phyloP scores from a whole-genome alignment of 169 alveolate species.

The Cryptosporidium meleagridis region DNA sequence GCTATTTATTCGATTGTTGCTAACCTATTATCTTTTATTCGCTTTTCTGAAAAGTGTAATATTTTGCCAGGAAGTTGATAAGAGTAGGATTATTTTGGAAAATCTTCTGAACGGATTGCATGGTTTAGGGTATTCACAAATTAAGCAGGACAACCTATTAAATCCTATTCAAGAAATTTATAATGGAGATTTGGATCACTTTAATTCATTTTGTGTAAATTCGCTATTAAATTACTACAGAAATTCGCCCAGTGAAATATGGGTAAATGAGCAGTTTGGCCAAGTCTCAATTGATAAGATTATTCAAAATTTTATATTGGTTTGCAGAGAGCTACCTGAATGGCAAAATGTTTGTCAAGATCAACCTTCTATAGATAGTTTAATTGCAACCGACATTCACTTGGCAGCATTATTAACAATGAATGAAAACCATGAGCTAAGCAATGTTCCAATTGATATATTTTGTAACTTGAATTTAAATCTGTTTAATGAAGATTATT shows the following conservation, averaged over 20 bases:
- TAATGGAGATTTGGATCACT: slow-evolving; percentile 36
- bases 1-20: neutral
- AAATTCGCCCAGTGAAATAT: slow-evolving; percentile 46
- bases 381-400: slow-evolving; percentile 58
- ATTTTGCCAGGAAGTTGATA: slow-evolving; percentile 41
- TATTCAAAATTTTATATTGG: slow-evolving; percentile 19
- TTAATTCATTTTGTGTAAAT: slow-evolving; percentile 58
- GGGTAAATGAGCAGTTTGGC: slow-evolving; percentile 21
- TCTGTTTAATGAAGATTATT: neutral
- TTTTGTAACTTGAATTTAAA: slow-evolving; percentile 16
- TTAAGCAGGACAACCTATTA: slow-evolving; percentile 11
- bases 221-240: slow-evolving; percentile 29
- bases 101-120: slow-evolving; percentile 17
- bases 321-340: slow-evolving; percentile 67
- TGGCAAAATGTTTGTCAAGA: slow-evolving; percentile 58
- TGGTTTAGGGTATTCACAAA: slow-evolving; percentile 46
- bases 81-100: neutral
- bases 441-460: slow-evolving; percentile 12
- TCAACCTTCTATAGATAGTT: neutral
- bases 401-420: slow-evolving; percentile 3
- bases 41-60: neutral
- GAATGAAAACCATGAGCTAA: neutral
- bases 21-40: neutral
- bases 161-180: slow-evolving; percentile 12
- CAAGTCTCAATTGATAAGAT: slow-evolving; percentile 31